phyloP scores from a whole-genome alignment of 371 early-diverging fungal genomes.

The Cladochytrium tenue region DNA sequence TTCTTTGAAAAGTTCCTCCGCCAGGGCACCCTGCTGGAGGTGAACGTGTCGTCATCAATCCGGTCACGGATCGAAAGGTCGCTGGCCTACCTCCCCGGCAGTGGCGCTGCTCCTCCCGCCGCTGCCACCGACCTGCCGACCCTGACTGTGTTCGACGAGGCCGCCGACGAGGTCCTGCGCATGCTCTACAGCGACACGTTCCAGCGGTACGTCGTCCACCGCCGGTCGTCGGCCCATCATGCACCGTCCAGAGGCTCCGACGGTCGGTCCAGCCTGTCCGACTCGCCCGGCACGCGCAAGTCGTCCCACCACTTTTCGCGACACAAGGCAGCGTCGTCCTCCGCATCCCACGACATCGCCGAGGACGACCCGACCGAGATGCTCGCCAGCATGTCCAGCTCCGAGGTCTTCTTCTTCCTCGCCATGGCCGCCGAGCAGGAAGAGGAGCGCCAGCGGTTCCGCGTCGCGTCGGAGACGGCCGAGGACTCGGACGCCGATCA shows the following conservation, averaged over 20 bases:
- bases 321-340: neutral
- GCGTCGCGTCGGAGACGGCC: neutral
- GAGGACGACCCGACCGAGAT: neutral
- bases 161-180: slow-evolving; percentile 26
- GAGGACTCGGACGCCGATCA: neutral
- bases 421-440: neutral
- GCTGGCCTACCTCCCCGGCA: neutral
- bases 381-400: neutral
- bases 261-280: neutral
- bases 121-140: neutral
- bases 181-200: slow-evolving; percentile 25
- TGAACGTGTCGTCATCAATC: slow-evolving; percentile 5
- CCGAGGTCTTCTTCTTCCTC: neutral
- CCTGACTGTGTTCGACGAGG: slow-evolving; percentile 20
- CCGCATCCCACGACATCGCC: neutral
- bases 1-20: neutral
- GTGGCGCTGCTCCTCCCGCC: neutral
- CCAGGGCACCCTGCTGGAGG: neutral
- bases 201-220: slow-evolving; percentile 10
- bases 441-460: neutral
- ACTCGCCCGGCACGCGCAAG: neutral
- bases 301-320: neutral
- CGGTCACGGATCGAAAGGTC: neutral
- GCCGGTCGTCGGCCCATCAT: neutral
- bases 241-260: neutral